These are phyloP conservation scores for Breynia disticha DNA, from an alignment of 441 rosid genomes.

Conservation along the genomic window DNA sequence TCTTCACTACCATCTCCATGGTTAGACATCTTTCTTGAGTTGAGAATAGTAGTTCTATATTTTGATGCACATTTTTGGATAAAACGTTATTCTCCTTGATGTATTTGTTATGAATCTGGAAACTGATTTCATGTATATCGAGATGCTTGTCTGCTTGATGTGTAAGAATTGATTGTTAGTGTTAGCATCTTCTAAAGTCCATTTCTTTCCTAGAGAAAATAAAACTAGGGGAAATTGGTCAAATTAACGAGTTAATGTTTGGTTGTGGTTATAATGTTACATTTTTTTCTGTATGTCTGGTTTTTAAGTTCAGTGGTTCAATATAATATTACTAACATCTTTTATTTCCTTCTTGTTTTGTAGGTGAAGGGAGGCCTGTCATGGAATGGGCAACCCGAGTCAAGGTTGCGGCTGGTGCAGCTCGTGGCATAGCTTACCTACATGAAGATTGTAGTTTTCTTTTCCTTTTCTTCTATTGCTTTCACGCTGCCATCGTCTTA, in stretches of 20 bases:
- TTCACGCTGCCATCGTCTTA: too few species aligned
- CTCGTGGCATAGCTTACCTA: conserved; percentile 90
- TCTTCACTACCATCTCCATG: conserved; percentile 84
- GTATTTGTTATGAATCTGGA: background rate
- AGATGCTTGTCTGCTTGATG: too few species aligned
- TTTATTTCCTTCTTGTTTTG: conserved; percentile 10
- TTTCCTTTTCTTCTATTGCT: conserved; percentile 8
- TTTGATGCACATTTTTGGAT: conserved; percentile 1
- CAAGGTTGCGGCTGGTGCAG: conserved; percentile 87
- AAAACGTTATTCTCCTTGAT: background rate
- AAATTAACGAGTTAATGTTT: too few species aligned
- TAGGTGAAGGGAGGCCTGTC: conserved; percentile 50
- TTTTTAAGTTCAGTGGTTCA: background rate
- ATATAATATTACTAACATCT: background rate
- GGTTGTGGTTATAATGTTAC: too few species aligned
- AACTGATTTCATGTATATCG: background rate
- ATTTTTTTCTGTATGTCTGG: too few species aligned
- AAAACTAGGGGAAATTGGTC: too few species aligned
- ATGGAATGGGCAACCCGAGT: conserved; percentile 81
- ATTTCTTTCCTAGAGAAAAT: too few species aligned
- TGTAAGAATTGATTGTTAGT: too few species aligned
- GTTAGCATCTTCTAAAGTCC: too few species aligned
- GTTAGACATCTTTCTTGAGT: conserved; percentile 29
- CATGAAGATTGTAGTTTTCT: conserved; percentile 80
- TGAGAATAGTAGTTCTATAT: background rate